These are phyloP conservation scores for Fusarium odoratissimum DNA, from an alignment of 2,329 filamentous ascomycete species.

Conservation along the genomic window DNA sequence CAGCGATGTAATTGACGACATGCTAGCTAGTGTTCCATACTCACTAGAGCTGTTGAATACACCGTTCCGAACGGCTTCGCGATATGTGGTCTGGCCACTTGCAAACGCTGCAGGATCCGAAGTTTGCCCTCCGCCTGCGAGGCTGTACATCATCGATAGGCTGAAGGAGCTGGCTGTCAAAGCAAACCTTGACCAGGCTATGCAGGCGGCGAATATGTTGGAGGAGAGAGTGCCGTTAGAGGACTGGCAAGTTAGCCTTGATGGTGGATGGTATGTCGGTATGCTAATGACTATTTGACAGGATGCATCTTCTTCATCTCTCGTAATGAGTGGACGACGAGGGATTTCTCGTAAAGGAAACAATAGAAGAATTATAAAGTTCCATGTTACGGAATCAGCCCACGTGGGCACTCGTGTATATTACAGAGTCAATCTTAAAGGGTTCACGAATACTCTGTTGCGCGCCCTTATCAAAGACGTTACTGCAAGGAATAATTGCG, in stretches of 20 bases:
- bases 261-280: not conserved
- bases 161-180: not conserved
- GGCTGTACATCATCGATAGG: not conserved
- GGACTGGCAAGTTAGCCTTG: not conserved
- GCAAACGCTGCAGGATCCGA: not conserved
- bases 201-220: conserved; percentile 5
- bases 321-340: not conserved
- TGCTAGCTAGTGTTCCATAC: conserved; percentile 1
- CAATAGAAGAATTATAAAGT: fast-evolving
- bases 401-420: not conserved
- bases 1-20: not conserved
- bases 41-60: not conserved
- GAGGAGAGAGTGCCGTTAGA: conserved; percentile 2
- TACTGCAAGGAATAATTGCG: not conserved
- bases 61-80: not conserved
- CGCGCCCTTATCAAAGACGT: not conserved
- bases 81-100: conserved; percentile 4
- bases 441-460: not conserved
- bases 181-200: not conserved
- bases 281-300: not conserved
- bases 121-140: not conserved
- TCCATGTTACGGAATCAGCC: not conserved
- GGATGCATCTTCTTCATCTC: conserved; percentile 12
- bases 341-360: not conserved
- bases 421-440: not conserved